Evolutionary conservation across 1,139 yeast genomes (phyloP).

Genomic region (Suzukiozyma palmioleophila): DNA sequence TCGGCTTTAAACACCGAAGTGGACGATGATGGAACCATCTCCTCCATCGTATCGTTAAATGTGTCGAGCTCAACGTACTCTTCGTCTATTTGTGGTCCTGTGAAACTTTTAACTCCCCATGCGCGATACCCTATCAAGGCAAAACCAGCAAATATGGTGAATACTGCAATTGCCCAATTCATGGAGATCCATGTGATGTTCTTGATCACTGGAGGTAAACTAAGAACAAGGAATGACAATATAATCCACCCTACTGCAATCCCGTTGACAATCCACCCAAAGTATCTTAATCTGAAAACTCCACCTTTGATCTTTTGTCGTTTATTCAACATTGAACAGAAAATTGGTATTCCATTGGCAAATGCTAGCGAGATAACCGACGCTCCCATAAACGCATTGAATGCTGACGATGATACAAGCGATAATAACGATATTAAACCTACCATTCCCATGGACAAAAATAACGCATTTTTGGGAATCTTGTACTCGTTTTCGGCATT

Average conservation of each 20-base stretch:
- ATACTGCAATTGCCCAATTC: conserved; percentile 73
- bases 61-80: conserved; percentile 42
- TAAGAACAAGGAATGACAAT: conserved; percentile 57
- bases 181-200: conserved; percentile 52
- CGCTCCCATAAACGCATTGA: conserved; percentile 84
- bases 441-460: conserved; percentile 65
- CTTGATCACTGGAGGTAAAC: conserved; percentile 72
- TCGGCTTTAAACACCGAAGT: conserved; percentile 1
- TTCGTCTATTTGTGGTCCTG: conserved; percentile 60
- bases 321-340: conserved; percentile 57
- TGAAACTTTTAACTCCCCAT: conserved; percentile 61
- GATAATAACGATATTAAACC: conserved; percentile 60
- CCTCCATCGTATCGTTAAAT: conserved; percentile 11
- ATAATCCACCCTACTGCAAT: conserved; percentile 59
- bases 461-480: conserved; percentile 70
- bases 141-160: conserved; percentile 42
- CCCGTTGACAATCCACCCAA: conserved; percentile 63
- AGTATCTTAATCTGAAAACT: conserved; percentile 58
- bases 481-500: conserved; percentile 51
- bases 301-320: conserved; percentile 66
- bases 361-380: conserved; percentile 73
- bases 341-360: conserved; percentile 74
- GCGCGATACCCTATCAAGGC: conserved; percentile 48
- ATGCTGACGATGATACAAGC: conserved; percentile 67
- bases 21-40: conserved; percentile 1